Conservation (phyloP, 75 land plant genomes). For the Isoetes taiwanensis region DNA sequence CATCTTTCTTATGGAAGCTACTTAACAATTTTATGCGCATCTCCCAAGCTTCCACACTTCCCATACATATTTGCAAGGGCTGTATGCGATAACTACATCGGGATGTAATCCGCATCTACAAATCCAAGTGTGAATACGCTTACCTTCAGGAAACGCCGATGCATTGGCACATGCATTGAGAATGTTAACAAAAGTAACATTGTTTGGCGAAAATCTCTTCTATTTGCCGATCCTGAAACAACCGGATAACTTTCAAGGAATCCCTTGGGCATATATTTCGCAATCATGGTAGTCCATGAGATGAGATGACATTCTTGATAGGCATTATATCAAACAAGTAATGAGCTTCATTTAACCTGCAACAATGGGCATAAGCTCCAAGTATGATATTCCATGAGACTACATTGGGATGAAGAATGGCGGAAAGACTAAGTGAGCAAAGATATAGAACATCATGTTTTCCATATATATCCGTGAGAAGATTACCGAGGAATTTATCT, state of each 20-base stretch:
- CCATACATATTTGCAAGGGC: constrained; percentile 45
- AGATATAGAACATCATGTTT: too few relatives aligned
- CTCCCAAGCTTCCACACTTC: constrained; percentile 26
- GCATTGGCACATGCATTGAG: constrained; percentile 36
- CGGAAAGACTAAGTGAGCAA: too few relatives aligned
- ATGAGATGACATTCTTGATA: too few relatives aligned
- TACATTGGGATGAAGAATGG: too few relatives aligned
- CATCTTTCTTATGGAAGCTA: too few relatives aligned
- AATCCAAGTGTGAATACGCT: constrained; percentile 18
- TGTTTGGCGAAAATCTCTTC: constrained; percentile 21
- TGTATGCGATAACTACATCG: constrained; percentile 27
- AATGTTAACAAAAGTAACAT: constrained; percentile 36
- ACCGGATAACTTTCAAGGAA: constrained; percentile 21
- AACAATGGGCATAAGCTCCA: too few relatives aligned
- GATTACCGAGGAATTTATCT: too few relatives aligned
- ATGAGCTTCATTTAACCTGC: too few relatives aligned
- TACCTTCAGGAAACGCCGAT: constrained; percentile 19
- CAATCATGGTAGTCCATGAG: constrained; percentile 24
- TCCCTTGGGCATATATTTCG: constrained; percentile 24
- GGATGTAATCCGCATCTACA: constrained; percentile 29
- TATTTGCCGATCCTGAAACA: constrained; percentile 15
- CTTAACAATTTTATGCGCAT: constrained; percentile 22
- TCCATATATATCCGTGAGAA: too few relatives aligned
- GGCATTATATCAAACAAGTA: too few relatives aligned
- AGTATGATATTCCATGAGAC: too few relatives aligned